Evolutionary conservation across 1,139 yeast species (phyloP).

Genomic region (Yarrowia galli): DNA sequence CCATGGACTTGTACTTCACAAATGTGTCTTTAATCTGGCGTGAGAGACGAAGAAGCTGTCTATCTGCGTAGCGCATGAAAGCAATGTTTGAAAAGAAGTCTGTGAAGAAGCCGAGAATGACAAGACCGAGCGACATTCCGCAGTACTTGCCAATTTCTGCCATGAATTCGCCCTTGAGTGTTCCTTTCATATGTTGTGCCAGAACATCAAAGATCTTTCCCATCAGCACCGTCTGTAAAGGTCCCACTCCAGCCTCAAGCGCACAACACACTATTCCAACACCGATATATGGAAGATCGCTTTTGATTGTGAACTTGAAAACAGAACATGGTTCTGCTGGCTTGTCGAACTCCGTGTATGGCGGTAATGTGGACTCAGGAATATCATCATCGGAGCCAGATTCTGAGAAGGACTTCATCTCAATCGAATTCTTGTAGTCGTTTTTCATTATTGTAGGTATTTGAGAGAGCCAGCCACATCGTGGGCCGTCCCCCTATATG

Average conservation of each 20-base stretch:
- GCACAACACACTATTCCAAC: constrained; percentile 48
- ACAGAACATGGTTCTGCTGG: constrained; percentile 21
- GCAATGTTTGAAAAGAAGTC: constrained; percentile 45
- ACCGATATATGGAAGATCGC: constrained; percentile 45
- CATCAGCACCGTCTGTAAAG: constrained; percentile 68
- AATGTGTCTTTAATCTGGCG: constrained; percentile 50
- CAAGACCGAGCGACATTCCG: constrained; percentile 13
- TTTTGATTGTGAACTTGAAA: constrained; percentile 6
- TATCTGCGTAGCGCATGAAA: constrained; percentile 50
- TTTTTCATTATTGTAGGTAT: not conserved
- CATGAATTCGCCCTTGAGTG: not conserved
- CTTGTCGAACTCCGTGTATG: not conserved
- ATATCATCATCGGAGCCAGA: not conserved
- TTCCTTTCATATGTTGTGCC: not conserved
- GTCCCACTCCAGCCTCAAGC: constrained; percentile 62
- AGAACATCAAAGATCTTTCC: constrained; percentile 69
- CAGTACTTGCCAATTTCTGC: constrained; percentile 1
- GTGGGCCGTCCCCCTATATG: not conserved
- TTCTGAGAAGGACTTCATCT: not conserved
- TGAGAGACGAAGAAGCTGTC: constrained; percentile 4
- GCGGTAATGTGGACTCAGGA: not conserved
- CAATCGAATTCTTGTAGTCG: not conserved
- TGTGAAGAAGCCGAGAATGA: constrained; percentile 1
- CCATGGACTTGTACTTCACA: constrained; percentile 50
- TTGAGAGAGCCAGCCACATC: not conserved